Evolutionary conservation across 2,329 filamentous ascomycete genomes (phyloP), one percentile per base, ranked within the genome.

Genomic region (Penicillium brasilianum): DNA sequence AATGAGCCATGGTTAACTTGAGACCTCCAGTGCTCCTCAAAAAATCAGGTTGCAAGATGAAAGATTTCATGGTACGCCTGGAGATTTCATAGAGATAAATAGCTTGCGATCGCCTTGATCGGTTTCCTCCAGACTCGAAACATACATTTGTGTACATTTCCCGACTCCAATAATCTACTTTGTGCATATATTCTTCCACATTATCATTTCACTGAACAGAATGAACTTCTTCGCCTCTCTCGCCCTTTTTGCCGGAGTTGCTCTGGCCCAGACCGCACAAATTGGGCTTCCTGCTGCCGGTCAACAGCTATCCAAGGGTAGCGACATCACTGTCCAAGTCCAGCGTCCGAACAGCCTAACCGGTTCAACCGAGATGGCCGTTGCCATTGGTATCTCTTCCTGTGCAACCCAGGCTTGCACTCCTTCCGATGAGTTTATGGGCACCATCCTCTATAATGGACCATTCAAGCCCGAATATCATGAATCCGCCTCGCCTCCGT

Each of bases 301-400:
- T 11, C 41, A 67, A 30, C 50, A 57, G 4, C 52, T 75, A 9
- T n/a, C 55, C 16, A 58, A 68, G 1, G 73, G 71, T 2, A 52
- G 54, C 4, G 50, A 71, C 1, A 22, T 71, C n/a, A 60, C 60
- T 14, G 64, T 76, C 3, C 73, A 74, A 55, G 61, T 76, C 3
- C 71, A 73, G 48, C 71, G 70, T 39, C 68, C 71, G 71, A 71
- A 74, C 58, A 62, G 68, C 30, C 57, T 71, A 5, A 76, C 69
- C 7, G 54, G 60, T 1, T 73, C 71, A 3, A 52, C 61, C 5
- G 72, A 76, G 36, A 62, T 75, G 55, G 67, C 57, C 0, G 60
- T 76, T 39, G 72, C 70, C 9, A 75, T 76, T 25, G 74, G 74
- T 2, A 58, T 76, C 20, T 50, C 68, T 9, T 71, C 71, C 10